Evolutionary conservation across 2,329 filamentous ascomycete genomes (phyloP).

Genomic region (Trichoderma brevicompactum): DNA sequence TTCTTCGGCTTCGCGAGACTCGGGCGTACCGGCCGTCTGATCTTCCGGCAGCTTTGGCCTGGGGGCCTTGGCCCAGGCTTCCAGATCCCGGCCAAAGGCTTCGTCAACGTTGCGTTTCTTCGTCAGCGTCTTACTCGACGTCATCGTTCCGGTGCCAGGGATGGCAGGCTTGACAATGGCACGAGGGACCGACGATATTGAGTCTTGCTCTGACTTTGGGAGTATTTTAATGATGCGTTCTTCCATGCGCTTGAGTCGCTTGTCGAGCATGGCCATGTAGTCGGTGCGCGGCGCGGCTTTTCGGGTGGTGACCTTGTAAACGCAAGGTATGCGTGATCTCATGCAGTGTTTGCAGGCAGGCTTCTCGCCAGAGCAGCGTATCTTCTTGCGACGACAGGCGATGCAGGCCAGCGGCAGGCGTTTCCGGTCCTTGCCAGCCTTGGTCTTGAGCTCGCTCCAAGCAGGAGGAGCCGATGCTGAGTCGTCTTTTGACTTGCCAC

Average conservation of each 20-base stretch:
- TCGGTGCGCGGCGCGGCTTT: conserved; percentile 94
- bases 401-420: conserved; percentile 92
- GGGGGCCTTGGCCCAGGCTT: conserved; percentile 74
- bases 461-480: conserved; percentile 64
- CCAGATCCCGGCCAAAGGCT: conserved; percentile 81
- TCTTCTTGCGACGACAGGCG: conserved; percentile 95
- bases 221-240: conserved; percentile 96
- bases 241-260: conserved; percentile 94
- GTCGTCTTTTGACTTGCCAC: conserved; percentile 59
- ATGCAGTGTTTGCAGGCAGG: conserved; percentile 96
- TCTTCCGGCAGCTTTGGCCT: conserved; percentile 55
- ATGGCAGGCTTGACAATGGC: conserved; percentile 83
- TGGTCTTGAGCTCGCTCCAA: conserved; percentile 85
- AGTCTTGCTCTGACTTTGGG: conserved; percentile 79
- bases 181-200: conserved; percentile 69
- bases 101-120: conserved; percentile 88
- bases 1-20: conserved; percentile 71
- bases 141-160: conserved; percentile 52
- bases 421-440: conserved; percentile 95
- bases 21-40: conserved; percentile 53
- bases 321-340: conserved; percentile 88
- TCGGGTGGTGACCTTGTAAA: conserved; percentile 94
- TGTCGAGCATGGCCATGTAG: conserved; percentile 99
- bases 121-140: conserved; percentile 50
- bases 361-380: conserved; percentile 96